These are phyloP conservation scores for Ceratobasidium sp. DNA, from an alignment of 1,284 basidiomycete genomes.

Conservation along the genomic window DNA sequence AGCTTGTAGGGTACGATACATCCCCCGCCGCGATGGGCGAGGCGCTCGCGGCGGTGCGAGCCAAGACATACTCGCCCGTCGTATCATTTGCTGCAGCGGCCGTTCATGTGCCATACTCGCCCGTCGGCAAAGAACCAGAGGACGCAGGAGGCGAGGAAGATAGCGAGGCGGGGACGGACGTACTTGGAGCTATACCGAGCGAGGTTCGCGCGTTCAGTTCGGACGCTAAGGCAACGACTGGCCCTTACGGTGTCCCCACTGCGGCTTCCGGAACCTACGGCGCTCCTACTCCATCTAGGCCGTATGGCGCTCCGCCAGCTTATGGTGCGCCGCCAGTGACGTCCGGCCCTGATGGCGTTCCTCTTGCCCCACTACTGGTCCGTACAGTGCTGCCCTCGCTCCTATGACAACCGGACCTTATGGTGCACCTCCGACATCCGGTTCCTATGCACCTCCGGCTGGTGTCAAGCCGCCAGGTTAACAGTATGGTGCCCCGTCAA, in stretches of 20 bases:
- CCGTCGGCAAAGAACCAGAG: slow-evolving; percentile 49
- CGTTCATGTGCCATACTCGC: slow-evolving; percentile 54
- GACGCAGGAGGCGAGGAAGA: slow-evolving; percentile 59
- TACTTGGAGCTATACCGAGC: slow-evolving; percentile 72
- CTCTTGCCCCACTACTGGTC: no score
- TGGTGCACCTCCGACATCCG: no score
- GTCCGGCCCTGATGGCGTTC: no score
- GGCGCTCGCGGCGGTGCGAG: no score
- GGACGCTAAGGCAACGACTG: slow-evolving; percentile 71
- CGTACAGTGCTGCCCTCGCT: no score
- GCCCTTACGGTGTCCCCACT: no score
- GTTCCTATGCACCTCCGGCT: slow-evolving; percentile 29
- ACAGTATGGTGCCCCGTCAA: slow-evolving; percentile 25
- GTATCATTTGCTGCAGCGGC: slow-evolving; percentile 81
- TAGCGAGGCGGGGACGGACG: no score
- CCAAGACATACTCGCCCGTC: slow-evolving; percentile 73
- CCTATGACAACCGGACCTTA: no score
- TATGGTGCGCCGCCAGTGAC: slow-evolving; percentile 6
- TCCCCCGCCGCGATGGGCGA: slow-evolving; percentile 46
- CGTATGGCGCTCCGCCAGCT: slow-evolving; percentile 27
- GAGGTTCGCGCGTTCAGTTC: slow-evolving; percentile 75
- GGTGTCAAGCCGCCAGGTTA: slow-evolving; percentile 38
- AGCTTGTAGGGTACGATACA: slow-evolving; percentile 79
- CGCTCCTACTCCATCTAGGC: slow-evolving; percentile 7
- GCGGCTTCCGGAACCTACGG: slow-evolving; percentile 23